These are phyloP conservation scores for Cymodocea nodosa DNA, from an alignment of 116 monocot species.

Conservation along the genomic window DNA sequence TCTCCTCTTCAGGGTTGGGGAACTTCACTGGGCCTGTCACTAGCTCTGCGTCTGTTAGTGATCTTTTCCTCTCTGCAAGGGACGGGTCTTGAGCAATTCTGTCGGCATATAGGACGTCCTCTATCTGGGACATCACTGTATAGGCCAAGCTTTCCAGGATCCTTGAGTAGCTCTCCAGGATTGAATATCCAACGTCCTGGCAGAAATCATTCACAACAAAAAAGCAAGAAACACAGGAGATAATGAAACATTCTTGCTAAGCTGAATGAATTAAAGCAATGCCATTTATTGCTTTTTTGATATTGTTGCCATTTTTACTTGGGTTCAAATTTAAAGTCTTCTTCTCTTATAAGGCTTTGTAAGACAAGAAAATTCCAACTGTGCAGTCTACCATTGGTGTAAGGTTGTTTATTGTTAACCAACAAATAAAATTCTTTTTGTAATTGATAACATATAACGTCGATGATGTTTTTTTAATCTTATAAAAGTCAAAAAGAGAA, in stretches of 20 bases:
- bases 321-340: no score
- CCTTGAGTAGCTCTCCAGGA: slow-evolving; percentile 87
- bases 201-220: not conserved
- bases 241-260: not conserved
- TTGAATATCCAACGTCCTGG: slow-evolving; percentile 46
- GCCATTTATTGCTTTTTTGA: no score
- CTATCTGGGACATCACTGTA: slow-evolving; percentile 74
- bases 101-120: slow-evolving; percentile 74
- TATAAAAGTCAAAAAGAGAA: no score
- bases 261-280: not conserved
- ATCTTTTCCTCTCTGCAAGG: slow-evolving; percentile 3
- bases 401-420: no score
- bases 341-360: no score
- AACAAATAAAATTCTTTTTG: no score
- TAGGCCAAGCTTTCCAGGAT: slow-evolving; percentile 61
- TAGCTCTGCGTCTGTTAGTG: not conserved
- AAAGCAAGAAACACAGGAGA: no score
- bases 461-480: no score
- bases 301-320: no score
- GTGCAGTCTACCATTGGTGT: no score
- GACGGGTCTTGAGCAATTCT: slow-evolving; percentile 22
- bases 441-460: no score
- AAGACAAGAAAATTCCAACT: no score
- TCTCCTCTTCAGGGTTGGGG: slow-evolving; percentile 39
- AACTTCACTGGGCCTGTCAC: slow-evolving; percentile 12